Percentiles rank a stretch among this genome's conserved stretches.
phyloP scores from a whole-genome alignment of 805 yeast species.

The Wickerhamiella sergipiensis region DNA sequence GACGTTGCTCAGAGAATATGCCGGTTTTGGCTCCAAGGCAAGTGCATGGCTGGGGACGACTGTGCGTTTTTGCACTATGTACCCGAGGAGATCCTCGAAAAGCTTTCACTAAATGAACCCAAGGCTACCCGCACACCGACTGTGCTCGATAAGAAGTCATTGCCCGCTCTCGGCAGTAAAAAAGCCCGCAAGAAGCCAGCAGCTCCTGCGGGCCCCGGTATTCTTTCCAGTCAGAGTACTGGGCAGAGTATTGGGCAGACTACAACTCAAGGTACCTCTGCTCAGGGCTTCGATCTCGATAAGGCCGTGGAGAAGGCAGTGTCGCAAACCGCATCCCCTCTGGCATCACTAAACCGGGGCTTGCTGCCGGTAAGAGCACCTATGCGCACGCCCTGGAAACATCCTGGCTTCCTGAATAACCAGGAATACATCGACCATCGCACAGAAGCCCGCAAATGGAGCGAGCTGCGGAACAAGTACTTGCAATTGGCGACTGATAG shows the following conservation, averaged over 20 bases:
- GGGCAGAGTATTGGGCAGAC: no score
- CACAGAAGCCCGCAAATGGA: conserved; percentile 16
- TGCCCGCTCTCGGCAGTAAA: conserved; percentile 11
- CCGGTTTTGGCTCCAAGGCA: conserved; percentile 34
- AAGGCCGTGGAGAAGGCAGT: background rate
- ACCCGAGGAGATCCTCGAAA: conserved; percentile 19
- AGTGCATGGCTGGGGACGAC: conserved; percentile 30
- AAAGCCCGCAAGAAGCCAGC: background rate
- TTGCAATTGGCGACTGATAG: conserved; percentile 23
- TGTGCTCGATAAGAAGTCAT: conserved; percentile 3
- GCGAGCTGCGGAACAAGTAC: conserved; percentile 23
- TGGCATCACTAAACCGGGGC: background rate
- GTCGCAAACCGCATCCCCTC: background rate
- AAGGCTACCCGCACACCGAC: background rate
- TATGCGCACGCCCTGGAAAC: conserved; percentile 21
- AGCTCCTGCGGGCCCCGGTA: no score
- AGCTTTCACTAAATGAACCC: background rate
- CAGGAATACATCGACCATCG: conserved; percentile 19
- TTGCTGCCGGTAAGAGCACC: conserved; percentile 7
- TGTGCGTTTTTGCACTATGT: conserved; percentile 31
- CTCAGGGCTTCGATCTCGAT: background rate
- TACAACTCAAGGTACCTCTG: no score
- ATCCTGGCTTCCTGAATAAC: conserved; percentile 15
- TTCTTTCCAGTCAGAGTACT: no score
- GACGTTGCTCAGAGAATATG: conserved; percentile 32